Conservation (phyloP, 2,329 filamentous ascomycete genomes). For the Aspergillus felis region DNA sequence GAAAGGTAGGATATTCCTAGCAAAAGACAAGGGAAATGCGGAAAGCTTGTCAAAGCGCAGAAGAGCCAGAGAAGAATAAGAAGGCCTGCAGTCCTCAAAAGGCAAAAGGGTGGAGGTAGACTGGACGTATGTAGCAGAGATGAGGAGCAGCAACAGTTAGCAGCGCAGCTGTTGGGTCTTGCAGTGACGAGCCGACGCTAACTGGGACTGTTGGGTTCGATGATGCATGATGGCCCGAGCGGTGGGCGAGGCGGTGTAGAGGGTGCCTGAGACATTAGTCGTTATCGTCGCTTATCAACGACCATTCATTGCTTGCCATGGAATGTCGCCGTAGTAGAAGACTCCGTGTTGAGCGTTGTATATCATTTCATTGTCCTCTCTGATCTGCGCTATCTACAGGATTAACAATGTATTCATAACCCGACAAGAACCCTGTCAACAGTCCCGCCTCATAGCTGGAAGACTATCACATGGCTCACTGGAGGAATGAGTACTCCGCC, state of each 20-base stretch:
- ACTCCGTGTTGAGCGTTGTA: not conserved
- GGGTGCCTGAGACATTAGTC: constrained; percentile 17
- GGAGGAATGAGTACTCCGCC: constrained; percentile 76
- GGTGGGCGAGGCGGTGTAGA: constrained; percentile 27
- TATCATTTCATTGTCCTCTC: not conserved
- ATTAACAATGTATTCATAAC: constrained; percentile 10
- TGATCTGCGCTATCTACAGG: not conserved
- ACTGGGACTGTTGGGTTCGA: constrained; percentile 20
- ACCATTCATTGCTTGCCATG: not conserved
- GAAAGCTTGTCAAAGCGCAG: not conserved
- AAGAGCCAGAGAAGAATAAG: not conserved
- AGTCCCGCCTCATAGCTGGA: constrained; percentile 10
- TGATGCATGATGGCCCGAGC: constrained; percentile 31
- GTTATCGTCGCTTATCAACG: not conserved
- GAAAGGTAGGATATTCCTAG: not conserved
- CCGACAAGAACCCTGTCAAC: constrained; percentile 1
- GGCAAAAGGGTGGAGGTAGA: constrained; percentile 3
- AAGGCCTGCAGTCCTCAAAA: constrained; percentile 1
- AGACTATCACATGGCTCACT: constrained; percentile 55
- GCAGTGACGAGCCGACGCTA: constrained; percentile 9
- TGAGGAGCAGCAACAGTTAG: not conserved
- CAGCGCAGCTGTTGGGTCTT: constrained; percentile 17
- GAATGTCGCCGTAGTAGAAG: not conserved
- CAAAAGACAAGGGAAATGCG: constrained; percentile 2
- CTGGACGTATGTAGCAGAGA: not conserved